Evolutionary conservation across 805 yeast species (phyloP).

Genomic region (Yarrowia sp.): DNA sequence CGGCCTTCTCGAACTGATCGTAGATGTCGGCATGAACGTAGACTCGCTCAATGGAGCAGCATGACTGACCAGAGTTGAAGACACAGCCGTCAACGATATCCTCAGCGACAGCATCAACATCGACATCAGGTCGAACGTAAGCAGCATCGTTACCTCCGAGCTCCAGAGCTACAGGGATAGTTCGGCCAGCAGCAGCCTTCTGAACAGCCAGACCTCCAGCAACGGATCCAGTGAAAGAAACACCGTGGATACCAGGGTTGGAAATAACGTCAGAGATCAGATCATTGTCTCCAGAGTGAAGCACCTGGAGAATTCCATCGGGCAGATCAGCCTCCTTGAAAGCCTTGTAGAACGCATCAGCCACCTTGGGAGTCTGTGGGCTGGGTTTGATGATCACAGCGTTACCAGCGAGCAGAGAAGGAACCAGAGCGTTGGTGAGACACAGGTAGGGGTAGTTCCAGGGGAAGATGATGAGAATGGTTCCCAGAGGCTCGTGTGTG

Average conservation of each 20-base stretch:
- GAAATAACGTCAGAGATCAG: conserved; percentile 67
- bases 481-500: conserved; percentile 80
- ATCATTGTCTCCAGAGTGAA: conserved; percentile 68
- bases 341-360: conserved; percentile 63
- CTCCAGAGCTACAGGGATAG: conserved; percentile 79
- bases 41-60: conserved; percentile 89
- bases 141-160: conserved; percentile 91
- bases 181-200: conserved; percentile 69
- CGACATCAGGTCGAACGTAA: conserved; percentile 72
- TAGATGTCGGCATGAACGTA: conserved; percentile 74
- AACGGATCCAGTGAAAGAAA: conserved; percentile 89
- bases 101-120: conserved; percentile 61
- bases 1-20: conserved; percentile 61
- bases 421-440: conserved; percentile 85
- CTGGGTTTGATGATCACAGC: conserved; percentile 83
- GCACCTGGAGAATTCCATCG: conserved; percentile 73
- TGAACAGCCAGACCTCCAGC: conserved; percentile 70
- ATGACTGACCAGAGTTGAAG: conserved; percentile 89
- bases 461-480: conserved; percentile 85
- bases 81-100: conserved; percentile 72
- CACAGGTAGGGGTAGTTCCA: conserved; percentile 92
- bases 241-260: conserved; percentile 69
- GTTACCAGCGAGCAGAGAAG: conserved; percentile 84
- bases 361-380: conserved; percentile 82
- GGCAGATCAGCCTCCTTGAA: conserved; percentile 78